Conservation (phyloP, 768 basidiomycete species). For the Russula brevipes region DNA sequence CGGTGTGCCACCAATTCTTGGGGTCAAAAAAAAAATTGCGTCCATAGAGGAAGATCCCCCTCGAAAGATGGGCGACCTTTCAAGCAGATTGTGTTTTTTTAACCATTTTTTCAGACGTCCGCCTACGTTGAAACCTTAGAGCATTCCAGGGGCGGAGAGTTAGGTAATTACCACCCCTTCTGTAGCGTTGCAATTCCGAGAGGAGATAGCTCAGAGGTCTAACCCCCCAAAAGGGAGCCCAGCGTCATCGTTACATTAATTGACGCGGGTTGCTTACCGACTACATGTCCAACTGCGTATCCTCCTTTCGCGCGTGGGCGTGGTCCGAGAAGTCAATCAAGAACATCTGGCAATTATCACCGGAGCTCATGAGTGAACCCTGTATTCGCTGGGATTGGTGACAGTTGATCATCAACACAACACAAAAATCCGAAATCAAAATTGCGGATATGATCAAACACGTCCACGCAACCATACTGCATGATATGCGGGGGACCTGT, state of each 20-base stretch:
- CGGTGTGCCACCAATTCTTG: constrained; percentile 8
- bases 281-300: neutral
- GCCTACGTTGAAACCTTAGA: constrained; percentile 4
- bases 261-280: neutral
- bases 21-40: constrained; percentile 1
- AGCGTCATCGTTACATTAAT: neutral
- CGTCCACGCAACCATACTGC: neutral
- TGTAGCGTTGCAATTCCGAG: constrained; percentile 2
- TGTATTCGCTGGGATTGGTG: neutral
- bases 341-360: neutral
- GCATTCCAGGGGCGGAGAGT: constrained; percentile 6
- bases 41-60: neutral
- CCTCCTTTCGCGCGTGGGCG: neutral
- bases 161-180: constrained; percentile 19
- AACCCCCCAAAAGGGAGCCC: neutral
- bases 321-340: neutral
- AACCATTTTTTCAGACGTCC: neutral
- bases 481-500: neutral
- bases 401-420: constrained; percentile 6
- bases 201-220: constrained; percentile 10
- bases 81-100: too few species aligned
- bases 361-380: neutral
- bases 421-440: constrained; percentile 2
- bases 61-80: neutral
- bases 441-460: constrained; percentile 7